Percentiles rank a stretch among this genome's conserved stretches.
Evolutionary conservation across 2,329 filamentous ascomycete species (phyloP).

Genomic region (Bipolaris zeicola): DNA sequence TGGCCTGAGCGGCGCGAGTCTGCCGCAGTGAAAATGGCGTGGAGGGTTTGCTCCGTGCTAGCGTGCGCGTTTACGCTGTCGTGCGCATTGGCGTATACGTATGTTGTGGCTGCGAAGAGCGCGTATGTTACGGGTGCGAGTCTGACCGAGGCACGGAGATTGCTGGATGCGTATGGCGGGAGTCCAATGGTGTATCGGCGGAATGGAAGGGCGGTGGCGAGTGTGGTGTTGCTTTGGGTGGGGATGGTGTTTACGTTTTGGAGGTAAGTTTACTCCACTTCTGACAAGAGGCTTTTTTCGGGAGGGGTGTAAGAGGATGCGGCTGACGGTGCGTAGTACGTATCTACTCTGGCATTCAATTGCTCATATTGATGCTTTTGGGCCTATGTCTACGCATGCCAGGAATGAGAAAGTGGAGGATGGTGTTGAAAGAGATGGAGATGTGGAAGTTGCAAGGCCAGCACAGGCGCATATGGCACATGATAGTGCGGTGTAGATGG

Average conservation of each 20-base stretch:
- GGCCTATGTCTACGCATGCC: slow-evolving; percentile 49
- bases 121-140: slow-evolving; percentile 54
- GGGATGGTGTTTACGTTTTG: slow-evolving; percentile 57
- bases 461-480: background rate
- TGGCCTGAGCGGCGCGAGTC: slow-evolving; percentile 62
- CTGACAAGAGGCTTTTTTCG: background rate
- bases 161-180: slow-evolving; percentile 46
- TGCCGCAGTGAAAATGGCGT: slow-evolving; percentile 56
- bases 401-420: slow-evolving; percentile 12
- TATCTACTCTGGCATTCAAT: slow-evolving; percentile 49
- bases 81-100: slow-evolving; percentile 57
- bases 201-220: slow-evolving; percentile 58
- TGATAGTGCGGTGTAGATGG: background rate
- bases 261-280: slow-evolving; percentile 40
- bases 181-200: slow-evolving; percentile 54
- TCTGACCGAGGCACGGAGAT: slow-evolving; percentile 34
- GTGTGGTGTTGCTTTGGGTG: slow-evolving; percentile 60
- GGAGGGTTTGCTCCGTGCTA: slow-evolving; percentile 59
- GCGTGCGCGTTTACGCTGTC: slow-evolving; percentile 56
- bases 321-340: slow-evolving; percentile 33
- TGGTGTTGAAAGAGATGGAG: background rate
- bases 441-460: background rate
- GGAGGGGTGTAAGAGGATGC: too few relatives aligned
- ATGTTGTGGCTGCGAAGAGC: slow-evolving; percentile 56
- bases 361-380: slow-evolving; percentile 46